Evolutionary conservation across 495 filamentous ascomycete species (phyloP).

Genomic region (Parmelia sp.): DNA sequence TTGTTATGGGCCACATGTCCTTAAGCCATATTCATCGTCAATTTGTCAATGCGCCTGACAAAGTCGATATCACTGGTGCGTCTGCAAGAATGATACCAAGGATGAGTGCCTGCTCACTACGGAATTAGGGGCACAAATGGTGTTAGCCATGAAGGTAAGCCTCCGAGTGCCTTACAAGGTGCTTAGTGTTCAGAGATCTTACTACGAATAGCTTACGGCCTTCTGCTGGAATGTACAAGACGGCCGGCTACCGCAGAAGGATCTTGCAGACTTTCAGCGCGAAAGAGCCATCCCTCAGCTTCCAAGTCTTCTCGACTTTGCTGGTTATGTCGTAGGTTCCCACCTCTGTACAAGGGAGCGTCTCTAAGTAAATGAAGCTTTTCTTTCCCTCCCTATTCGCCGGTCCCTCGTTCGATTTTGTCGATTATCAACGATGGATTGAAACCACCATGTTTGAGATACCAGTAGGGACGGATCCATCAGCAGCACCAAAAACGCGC

Average conservation of each 20-base stretch:
- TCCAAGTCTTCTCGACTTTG: constrained; percentile 70
- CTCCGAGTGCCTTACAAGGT: neutral
- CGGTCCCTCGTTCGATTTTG: constrained; percentile 89
- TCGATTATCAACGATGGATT: constrained; percentile 87
- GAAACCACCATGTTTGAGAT: constrained; percentile 91
- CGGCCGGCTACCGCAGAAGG: constrained; percentile 67
- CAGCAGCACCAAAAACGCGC: constrained; percentile 73
- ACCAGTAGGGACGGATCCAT: constrained; percentile 67
- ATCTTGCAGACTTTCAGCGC: constrained; percentile 79
- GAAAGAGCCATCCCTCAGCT: constrained; percentile 69
- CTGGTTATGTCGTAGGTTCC: constrained; percentile 62
- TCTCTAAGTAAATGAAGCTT: constrained; percentile 36
- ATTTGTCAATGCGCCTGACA: constrained; percentile 52
- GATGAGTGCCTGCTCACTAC: constrained; percentile 5
- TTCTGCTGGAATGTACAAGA: constrained; percentile 98
- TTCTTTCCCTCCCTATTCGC: constrained; percentile 89
- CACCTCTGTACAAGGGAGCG: neutral
- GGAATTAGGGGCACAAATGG: constrained; percentile 72
- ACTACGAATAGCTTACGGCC: constrained; percentile 55
- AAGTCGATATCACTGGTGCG: constrained; percentile 76
- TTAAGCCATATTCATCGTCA: constrained; percentile 81
- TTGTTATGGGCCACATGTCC: constrained; percentile 93
- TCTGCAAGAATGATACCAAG: neutral
- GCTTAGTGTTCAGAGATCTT: neutral
- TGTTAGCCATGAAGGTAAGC: constrained; percentile 82